Percentiles rank a stretch among this genome's conserved stretches.
Conservation (phyloP, 768 basidiomycete species). For the Pholiota conissans region DNA sequence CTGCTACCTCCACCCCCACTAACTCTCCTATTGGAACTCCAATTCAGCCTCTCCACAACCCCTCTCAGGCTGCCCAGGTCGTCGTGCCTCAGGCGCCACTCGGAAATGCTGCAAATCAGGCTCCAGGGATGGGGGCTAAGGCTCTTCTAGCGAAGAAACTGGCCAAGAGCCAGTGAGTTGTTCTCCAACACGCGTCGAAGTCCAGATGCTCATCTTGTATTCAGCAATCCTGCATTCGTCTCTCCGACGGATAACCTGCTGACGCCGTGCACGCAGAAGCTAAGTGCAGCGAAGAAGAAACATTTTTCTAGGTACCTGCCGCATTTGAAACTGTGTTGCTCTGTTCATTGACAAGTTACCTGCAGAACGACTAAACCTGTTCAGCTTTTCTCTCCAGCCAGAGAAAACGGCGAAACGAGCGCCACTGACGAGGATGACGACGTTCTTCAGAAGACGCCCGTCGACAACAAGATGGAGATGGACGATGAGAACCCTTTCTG, state of each 20-base stretch:
- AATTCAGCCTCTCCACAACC: slow-evolving; percentile 86
- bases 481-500: slow-evolving; percentile 79
- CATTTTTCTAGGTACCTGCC: slow-evolving; percentile 86
- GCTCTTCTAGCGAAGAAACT: slow-evolving; percentile 92
- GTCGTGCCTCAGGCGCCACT: slow-evolving; percentile 80
- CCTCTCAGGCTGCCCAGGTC: slow-evolving; percentile 75
- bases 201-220: slow-evolving; percentile 5
- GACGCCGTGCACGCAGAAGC: slow-evolving; percentile 91
- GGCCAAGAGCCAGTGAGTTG: slow-evolving; percentile 81
- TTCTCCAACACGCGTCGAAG: background rate
- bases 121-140: slow-evolving; percentile 81
- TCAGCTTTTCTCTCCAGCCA: slow-evolving; percentile 54
- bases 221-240: slow-evolving; percentile 82
- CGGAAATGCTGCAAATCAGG: slow-evolving; percentile 61
- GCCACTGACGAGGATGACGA: slow-evolving; percentile 32
- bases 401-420: slow-evolving; percentile 40
- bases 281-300: slow-evolving; percentile 89
- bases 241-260: slow-evolving; percentile 96
- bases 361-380: slow-evolving; percentile 62
- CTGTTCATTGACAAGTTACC: background rate
- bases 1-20: slow-evolving; percentile 60
- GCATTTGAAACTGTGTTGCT: background rate
- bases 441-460: background rate
- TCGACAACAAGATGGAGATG: slow-evolving; percentile 37
- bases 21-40: slow-evolving; percentile 63